Percentiles rank a stretch among this genome's conserved stretches.
phyloP scores from a whole-genome alignment of 768 basidiomycete genomes.

The Leucosporidium scottii region DNA sequence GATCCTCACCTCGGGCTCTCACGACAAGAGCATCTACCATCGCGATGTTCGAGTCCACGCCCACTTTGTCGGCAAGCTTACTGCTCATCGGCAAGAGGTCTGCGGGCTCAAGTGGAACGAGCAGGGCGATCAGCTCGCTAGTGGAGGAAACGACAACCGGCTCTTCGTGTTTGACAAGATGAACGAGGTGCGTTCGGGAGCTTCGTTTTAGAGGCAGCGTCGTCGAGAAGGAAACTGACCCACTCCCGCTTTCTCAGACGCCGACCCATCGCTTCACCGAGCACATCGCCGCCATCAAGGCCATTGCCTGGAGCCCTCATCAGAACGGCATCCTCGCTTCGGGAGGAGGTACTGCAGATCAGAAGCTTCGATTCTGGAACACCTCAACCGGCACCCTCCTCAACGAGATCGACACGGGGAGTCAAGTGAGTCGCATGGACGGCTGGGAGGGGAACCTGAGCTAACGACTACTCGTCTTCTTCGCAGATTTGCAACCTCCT shows the following conservation, averaged over 20 bases:
- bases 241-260: slow-evolving; percentile 33
- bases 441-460: background rate
- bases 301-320: slow-evolving; percentile 97
- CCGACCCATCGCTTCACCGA: slow-evolving; percentile 95
- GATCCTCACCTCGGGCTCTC: slow-evolving; percentile 79
- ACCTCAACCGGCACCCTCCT: slow-evolving; percentile 76
- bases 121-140: slow-evolving; percentile 59
- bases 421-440: slow-evolving; percentile 58
- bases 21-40: slow-evolving; percentile 84
- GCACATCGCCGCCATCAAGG: slow-evolving; percentile 94
- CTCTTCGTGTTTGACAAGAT: slow-evolving; percentile 93
- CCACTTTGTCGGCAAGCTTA: slow-evolving; percentile 58
- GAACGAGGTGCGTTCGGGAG: slow-evolving; percentile 38
- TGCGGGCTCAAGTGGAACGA: slow-evolving; percentile 91
- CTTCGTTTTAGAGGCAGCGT: background rate
- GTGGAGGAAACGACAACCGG: slow-evolving; percentile 98
- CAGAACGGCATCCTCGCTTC: slow-evolving; percentile 81
- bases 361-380: slow-evolving; percentile 98
- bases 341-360: slow-evolving; percentile 97
- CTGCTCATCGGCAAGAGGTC: slow-evolving; percentile 69
- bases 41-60: slow-evolving; percentile 76
- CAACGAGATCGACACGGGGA: slow-evolving; percentile 80
- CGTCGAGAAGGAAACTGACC: slow-evolving; percentile 47
- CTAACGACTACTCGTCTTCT: no score
- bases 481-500: slow-evolving; percentile 88